Percentiles rank a stretch among this genome's conserved stretches.
Conservation (phyloP, 441 rosid genomes). For the Viola pubescens region DNA sequence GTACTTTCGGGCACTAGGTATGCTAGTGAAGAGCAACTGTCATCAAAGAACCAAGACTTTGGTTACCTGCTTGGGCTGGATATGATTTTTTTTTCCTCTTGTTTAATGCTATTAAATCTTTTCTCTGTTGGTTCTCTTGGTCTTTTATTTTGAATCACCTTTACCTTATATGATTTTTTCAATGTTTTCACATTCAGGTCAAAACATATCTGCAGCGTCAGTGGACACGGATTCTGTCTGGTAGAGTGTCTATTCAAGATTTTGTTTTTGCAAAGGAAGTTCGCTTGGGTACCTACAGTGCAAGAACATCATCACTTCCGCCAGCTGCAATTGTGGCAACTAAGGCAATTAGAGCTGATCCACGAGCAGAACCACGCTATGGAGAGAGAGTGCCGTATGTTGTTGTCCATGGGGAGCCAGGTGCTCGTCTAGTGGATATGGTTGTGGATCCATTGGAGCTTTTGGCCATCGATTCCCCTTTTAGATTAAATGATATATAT, state of each 20-base stretch:
- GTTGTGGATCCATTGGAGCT: conserved; percentile 89
- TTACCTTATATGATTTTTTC: neutral
- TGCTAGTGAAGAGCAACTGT: neutral
- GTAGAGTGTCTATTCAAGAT: conserved; percentile 86
- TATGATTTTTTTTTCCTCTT: neutral
- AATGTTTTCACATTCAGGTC: conserved; percentile 35
- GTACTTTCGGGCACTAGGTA: neutral
- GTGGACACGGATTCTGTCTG: conserved; percentile 80
- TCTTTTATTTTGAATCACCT: too few species aligned
- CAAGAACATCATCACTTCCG: conserved; percentile 60
- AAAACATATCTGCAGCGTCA: conserved; percentile 79
- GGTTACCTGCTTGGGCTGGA: neutral
- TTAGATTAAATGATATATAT: conserved; percentile 76
- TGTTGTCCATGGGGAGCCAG: conserved; percentile 93
- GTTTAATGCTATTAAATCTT: too few species aligned
- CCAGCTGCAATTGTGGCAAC: conserved; percentile 93
- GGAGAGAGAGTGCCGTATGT: conserved; percentile 87
- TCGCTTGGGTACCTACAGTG: conserved; percentile 81
- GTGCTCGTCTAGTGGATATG: conserved; percentile 90
- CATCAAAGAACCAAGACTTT: neutral
- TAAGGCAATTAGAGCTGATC: conserved; percentile 77
- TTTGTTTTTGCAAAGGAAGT: conserved; percentile 96
- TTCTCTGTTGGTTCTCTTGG: too few species aligned
- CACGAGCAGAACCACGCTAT: conserved; percentile 87
- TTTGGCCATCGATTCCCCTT: conserved; percentile 67